Conservation (phyloP, 768 basidiomycete species). For the Mycena leptocephala region DNA sequence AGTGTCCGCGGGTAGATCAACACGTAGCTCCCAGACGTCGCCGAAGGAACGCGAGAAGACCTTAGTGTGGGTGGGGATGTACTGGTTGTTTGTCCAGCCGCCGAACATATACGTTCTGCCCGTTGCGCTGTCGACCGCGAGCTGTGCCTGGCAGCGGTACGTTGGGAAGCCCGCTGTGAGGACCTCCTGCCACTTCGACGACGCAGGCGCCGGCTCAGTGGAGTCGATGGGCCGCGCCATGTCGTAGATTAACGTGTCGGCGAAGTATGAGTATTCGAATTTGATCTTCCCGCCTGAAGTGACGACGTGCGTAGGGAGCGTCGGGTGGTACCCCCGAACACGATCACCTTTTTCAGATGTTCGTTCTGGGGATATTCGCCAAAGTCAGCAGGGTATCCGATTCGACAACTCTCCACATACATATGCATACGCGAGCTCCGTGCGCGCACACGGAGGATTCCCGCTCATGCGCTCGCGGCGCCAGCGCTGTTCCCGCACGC, state of each 20-base stretch:
- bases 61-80: conserved; percentile 47
- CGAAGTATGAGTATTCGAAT: conserved; percentile 57
- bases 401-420: conserved; percentile 39
- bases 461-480: conserved; percentile 48
- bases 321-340: conserved; percentile 59
- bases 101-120: conserved; percentile 57
- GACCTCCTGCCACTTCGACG: conserved; percentile 54
- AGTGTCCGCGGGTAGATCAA: conserved; percentile 55
- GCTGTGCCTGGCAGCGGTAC: conserved; percentile 54
- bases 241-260: conserved; percentile 57
- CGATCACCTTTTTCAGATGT: conserved; percentile 49
- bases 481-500: conserved; percentile 46
- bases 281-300: background rate
- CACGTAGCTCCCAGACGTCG: conserved; percentile 58
- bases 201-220: background rate
- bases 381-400: background rate
- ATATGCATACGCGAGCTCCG: conserved; percentile 48
- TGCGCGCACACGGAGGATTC: conserved; percentile 49
- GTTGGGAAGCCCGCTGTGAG: conserved; percentile 59
- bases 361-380: background rate
- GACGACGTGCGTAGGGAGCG: conserved; percentile 40
- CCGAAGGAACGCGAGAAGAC: conserved; percentile 48
- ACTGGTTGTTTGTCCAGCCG: conserved; percentile 58
- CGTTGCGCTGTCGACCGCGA: conserved; percentile 51
- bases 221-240: background rate